Evolutionary conservation across 163 green algal genomes (phyloP).

Genomic region (Botryococcus braunii): DNA sequence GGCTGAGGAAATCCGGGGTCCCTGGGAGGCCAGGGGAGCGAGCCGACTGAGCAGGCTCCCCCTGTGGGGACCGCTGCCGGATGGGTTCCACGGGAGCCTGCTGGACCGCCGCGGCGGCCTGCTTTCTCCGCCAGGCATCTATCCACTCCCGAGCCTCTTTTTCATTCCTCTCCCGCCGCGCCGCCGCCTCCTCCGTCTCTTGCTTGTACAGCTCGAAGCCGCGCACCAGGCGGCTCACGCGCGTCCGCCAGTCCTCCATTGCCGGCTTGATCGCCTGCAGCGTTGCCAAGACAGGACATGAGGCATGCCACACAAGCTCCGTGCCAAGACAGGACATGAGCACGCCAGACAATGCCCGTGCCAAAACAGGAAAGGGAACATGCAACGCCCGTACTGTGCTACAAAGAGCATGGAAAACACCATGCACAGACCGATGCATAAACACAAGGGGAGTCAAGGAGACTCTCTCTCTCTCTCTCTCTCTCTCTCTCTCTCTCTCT

Average conservation of each 20-base stretch:
- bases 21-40: not conserved
- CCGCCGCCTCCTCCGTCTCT: too few species aligned
- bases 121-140: too few species aligned
- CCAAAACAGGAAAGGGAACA: not conserved
- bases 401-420: not conserved
- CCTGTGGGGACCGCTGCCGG: not conserved
- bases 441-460: not conserved
- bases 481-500: too few species aligned
- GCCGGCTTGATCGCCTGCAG: slow-evolving; percentile 16
- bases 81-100: not conserved
- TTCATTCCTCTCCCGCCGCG: not conserved
- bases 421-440: not conserved
- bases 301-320: not conserved
- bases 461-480: too few species aligned
- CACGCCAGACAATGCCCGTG: not conserved
- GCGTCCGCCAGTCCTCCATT: slow-evolving; percentile 19
- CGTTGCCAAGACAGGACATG: not conserved
- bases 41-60: not conserved
- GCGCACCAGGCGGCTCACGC: slow-evolving; percentile 11
- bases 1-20: too few species aligned
- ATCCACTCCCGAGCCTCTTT: not conserved
- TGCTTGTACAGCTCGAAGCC: slow-evolving; percentile 14
- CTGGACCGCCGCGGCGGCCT: too few species aligned
- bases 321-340: not conserved
- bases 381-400: not conserved